phyloP scores from a whole-genome alignment of 164 flowering plant genomes.

The Akebia trifoliata region DNA sequence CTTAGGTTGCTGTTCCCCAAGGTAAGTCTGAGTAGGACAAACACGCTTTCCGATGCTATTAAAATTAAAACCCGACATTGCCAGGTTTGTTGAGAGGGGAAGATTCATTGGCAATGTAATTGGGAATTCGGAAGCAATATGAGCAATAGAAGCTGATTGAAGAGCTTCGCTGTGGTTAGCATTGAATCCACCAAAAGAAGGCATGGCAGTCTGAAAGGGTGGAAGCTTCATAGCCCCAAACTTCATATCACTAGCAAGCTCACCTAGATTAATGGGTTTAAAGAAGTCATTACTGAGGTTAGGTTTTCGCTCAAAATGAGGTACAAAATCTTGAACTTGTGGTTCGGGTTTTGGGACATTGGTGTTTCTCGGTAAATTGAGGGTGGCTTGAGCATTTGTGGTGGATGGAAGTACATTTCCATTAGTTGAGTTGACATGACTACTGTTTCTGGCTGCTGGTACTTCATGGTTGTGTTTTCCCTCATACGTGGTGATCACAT shows the following conservation, averaged over 20 bases:
- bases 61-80: constrained; percentile 26
- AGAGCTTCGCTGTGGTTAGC: constrained; percentile 20
- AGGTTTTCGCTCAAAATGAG: constrained; percentile 44
- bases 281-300: constrained; percentile 29
- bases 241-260: constrained; percentile 34
- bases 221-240: constrained; percentile 52
- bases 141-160: constrained; percentile 21
- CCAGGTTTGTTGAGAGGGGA: constrained; percentile 27
- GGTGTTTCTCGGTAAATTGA: constrained; percentile 30
- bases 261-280: constrained; percentile 33
- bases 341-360: constrained; percentile 42
- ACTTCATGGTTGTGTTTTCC: constrained; percentile 94
- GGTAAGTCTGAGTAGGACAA: constrained; percentile 26
- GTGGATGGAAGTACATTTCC: constrained; percentile 19
- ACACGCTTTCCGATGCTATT: constrained; percentile 20
- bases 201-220: constrained; percentile 29
- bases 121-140: constrained; percentile 34
- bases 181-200: constrained; percentile 39
- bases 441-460: constrained; percentile 66
- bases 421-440: constrained; percentile 31
- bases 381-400: constrained; percentile 23
- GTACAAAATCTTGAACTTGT: constrained; percentile 38
- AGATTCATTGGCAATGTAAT: constrained; percentile 34
- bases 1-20: constrained; percentile 33
- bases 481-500: constrained; percentile 72